phyloP scores from a whole-genome alignment of 2,329 filamentous ascomycete genomes.

The Fusarium continuum region DNA sequence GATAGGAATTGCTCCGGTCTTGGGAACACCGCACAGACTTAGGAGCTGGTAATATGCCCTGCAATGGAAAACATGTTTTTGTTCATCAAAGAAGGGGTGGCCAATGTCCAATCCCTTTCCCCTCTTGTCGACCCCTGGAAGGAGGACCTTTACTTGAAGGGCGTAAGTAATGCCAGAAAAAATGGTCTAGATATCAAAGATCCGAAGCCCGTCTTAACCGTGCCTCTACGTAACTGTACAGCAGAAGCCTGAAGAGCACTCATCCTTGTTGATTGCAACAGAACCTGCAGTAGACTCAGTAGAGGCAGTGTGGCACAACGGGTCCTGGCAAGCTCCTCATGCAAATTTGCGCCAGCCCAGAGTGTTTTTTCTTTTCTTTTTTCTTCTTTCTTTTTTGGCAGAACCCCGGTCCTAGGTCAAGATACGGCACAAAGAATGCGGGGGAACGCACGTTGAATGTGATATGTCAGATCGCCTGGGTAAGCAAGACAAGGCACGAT shows the following conservation, averaged over 20 bases:
- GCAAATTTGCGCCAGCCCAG: slow-evolving; percentile 22
- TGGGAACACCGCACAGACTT: slow-evolving; percentile 32
- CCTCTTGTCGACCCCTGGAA: not conserved
- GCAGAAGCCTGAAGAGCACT: slow-evolving; percentile 3
- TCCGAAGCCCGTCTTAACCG: not conserved
- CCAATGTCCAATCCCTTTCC: slow-evolving; percentile 16
- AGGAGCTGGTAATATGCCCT: slow-evolving; percentile 15
- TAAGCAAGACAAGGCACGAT: slow-evolving; percentile 38
- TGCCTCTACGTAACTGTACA: slow-evolving; percentile 17
- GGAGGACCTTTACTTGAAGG: slow-evolving; percentile 14
- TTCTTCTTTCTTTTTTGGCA: slow-evolving; percentile 16
- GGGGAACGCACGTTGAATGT: slow-evolving; percentile 32
- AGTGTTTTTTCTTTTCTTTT: no score
- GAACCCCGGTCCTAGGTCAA: slow-evolving; percentile 8
- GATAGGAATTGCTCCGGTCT: slow-evolving; percentile 16
- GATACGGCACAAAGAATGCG: slow-evolving; percentile 39
- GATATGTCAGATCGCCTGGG: slow-evolving; percentile 41
- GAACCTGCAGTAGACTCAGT: slow-evolving; percentile 39
- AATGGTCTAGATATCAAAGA: no score
- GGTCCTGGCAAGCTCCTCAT: slow-evolving; percentile 25
- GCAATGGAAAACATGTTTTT: slow-evolving; percentile 13
- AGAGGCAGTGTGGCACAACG: slow-evolving; percentile 19
- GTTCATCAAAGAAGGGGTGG: slow-evolving; percentile 23
- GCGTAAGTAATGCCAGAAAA: not conserved
- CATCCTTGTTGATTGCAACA: slow-evolving; percentile 24